A percentile compares a stretch with the other conserved stretches of the same genome.
Conservation (phyloP, 345 rosid genomes). For the Geranium rotundifolium region DNA sequence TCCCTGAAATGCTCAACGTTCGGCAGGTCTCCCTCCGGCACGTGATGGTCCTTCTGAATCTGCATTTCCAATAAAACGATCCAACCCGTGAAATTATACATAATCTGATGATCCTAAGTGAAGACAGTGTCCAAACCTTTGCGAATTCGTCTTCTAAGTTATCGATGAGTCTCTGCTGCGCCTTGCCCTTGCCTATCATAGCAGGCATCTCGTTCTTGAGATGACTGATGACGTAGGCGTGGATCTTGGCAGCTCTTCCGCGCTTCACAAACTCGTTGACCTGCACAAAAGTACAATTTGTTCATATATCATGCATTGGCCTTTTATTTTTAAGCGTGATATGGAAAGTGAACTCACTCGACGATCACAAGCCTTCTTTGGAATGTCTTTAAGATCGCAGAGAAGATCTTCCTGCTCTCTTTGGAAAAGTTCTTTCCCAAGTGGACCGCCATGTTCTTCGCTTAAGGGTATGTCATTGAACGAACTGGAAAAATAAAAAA, state of each 20-base stretch:
- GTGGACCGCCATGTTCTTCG: conserved; percentile 65
- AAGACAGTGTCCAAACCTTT: conserved; percentile 35
- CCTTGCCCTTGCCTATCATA: conserved; percentile 82
- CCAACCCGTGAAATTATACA: neutral
- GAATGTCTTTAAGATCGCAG: conserved; percentile 75
- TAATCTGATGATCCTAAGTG: neutral
- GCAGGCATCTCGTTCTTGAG: conserved; percentile 90
- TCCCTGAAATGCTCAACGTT: conserved; percentile 70
- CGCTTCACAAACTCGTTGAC: conserved; percentile 93
- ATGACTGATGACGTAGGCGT: conserved; percentile 79
- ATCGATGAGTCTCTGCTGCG: conserved; percentile 72
- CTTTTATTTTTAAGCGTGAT: no score
- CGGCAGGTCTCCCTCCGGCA: conserved; percentile 87
- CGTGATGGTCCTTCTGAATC: conserved; percentile 81
- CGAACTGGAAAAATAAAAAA: conserved; percentile 37
- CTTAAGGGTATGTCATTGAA: conserved; percentile 87
- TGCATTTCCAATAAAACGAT: conserved; percentile 4
- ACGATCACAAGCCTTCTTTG: conserved; percentile 98
- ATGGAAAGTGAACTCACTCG: conserved; percentile 44
- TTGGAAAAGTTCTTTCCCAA: conserved; percentile 85
- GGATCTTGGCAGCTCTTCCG: conserved; percentile 93
- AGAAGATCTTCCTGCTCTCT: conserved; percentile 93
- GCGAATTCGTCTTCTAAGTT: conserved; percentile 63
- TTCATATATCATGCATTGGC: neutral
- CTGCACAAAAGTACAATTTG: conserved; percentile 18